phyloP scores from a whole-genome alignment of 106 monocot genomes.

The Phalaenopsis aphrodite region DNA sequence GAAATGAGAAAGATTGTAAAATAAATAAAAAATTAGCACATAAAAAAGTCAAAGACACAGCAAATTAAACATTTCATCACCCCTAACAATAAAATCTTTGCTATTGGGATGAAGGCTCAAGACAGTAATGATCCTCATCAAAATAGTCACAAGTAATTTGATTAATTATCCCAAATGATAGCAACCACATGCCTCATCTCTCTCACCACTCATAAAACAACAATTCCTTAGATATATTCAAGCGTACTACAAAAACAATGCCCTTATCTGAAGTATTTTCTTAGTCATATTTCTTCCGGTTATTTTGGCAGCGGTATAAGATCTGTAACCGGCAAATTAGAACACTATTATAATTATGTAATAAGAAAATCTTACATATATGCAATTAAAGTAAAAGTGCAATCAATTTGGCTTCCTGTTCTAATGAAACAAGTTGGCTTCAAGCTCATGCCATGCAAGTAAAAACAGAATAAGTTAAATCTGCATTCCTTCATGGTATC shows the following conservation, averaged over 20 bases:
- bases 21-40: neutral
- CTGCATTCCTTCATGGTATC: neutral
- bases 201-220: neutral
- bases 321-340: neutral
- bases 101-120: neutral
- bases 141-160: neutral
- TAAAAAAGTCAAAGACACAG: neutral
- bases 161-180: neutral
- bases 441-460: neutral
- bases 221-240: neutral
- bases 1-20: neutral
- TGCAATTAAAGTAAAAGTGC: neutral
- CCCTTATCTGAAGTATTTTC: neutral
- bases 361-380: neutral
- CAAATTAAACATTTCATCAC: no score
- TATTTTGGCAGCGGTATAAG: neutral
- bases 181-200: neutral
- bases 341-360: neutral
- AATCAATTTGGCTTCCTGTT: neutral
- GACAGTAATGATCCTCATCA: neutral
- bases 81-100: no score
- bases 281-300: neutral
- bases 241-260: neutral
- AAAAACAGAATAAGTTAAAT: neutral
- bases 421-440: no score